Evolutionary conservation across 164 flowering plant species (phyloP).

Genomic region (Magnolia kwangsiensis): DNA sequence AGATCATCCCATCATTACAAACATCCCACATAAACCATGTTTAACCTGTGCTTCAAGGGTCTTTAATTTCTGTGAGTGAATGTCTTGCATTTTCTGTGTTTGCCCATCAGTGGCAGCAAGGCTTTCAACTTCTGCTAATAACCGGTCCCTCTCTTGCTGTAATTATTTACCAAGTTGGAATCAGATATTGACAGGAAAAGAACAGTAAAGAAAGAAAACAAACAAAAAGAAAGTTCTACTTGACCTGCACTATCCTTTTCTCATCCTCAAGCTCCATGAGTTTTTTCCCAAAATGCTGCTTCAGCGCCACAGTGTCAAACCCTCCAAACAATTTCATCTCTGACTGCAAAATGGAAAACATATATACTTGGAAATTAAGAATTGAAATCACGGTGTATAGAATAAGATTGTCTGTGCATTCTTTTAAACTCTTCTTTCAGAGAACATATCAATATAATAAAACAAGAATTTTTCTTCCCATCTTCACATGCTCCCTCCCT

Average conservation of each 20-base stretch:
- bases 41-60: constrained; percentile 89
- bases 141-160: constrained; percentile 88
- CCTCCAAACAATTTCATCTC: constrained; percentile 93
- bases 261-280: constrained; percentile 92
- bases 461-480: too few relatives aligned
- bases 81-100: constrained; percentile 83
- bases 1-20: background rate
- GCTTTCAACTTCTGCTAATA: constrained; percentile 82
- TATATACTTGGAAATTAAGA: background rate
- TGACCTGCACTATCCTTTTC: constrained; percentile 84
- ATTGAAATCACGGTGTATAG: background rate
- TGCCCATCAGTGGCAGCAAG: constrained; percentile 89
- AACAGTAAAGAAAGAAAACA: background rate
- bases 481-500: too few relatives aligned
- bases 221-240: constrained; percentile 5
- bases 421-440: background rate
- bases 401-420: background rate
- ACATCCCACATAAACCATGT: constrained; percentile 5
- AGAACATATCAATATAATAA: background rate
- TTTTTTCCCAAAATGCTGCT: constrained; percentile 98
- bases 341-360: constrained; percentile 47
- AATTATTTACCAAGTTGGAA: constrained; percentile 13
- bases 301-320: constrained; percentile 67
- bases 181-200: constrained; percentile 6
- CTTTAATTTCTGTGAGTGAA: constrained; percentile 79